These are phyloP conservation scores for Sclerotinia borealis DNA, from an alignment of 2,329 filamentous ascomycete species.

Conservation along the genomic window DNA sequence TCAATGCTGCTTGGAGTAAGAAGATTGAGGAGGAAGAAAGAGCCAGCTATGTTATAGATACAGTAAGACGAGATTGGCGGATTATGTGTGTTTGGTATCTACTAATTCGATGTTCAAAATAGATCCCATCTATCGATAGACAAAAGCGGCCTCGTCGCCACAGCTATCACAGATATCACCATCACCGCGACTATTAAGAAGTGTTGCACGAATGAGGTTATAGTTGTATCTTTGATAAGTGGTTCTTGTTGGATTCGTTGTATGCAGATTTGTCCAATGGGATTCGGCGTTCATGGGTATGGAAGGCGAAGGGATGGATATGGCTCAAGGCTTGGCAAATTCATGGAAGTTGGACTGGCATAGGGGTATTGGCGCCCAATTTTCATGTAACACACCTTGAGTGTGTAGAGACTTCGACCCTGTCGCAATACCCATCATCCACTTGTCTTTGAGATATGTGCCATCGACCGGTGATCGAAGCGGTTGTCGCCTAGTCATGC, in stretches of 20 bases:
- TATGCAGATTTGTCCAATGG: background rate
- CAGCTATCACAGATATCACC: background rate
- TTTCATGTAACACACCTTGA: background rate
- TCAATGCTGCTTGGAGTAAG: background rate
- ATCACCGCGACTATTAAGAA: background rate
- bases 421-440: background rate
- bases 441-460: background rate
- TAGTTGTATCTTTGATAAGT: background rate
- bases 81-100: background rate
- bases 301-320: background rate
- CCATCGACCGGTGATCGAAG: background rate
- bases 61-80: background rate
- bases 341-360: background rate
- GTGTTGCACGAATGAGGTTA: background rate
- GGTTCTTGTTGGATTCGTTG: background rate
- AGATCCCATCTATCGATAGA: background rate
- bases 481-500: background rate
- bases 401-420: background rate
- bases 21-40: background rate
- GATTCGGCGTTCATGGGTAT: accelerated
- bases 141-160: background rate
- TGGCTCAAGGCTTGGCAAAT: background rate
- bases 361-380: too few species aligned
- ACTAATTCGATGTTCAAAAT: background rate
- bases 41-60: background rate